Conservation (phyloP, 2,329 filamentous ascomycete genomes). For the Trichothecium sympodiale region DNA sequence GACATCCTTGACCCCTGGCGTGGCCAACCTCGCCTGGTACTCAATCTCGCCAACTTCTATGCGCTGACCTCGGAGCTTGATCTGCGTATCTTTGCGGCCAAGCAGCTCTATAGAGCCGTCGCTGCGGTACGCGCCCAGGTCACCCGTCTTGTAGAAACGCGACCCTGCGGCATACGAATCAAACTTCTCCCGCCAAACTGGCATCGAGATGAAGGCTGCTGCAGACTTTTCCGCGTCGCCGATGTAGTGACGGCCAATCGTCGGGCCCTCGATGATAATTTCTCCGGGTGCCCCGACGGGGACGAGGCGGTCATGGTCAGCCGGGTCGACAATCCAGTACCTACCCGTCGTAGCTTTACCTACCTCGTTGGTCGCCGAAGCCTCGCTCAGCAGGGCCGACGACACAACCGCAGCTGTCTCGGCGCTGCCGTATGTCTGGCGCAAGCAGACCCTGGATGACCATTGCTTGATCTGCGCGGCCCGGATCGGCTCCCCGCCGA, state of each 20-base stretch:
- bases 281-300: neutral
- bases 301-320: neutral
- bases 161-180: slow-evolving; percentile 26
- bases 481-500: slow-evolving; percentile 8
- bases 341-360: slow-evolving; percentile 4
- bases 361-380: slow-evolving; percentile 3
- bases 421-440: slow-evolving; percentile 30
- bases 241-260: slow-evolving; percentile 31
- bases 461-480: slow-evolving; percentile 6
- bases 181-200: neutral
- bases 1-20: slow-evolving; percentile 7
- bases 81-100: slow-evolving; percentile 39
- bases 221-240: slow-evolving; percentile 2
- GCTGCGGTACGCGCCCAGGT: slow-evolving; percentile 44
- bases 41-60: slow-evolving; percentile 56
- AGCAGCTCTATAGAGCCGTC: slow-evolving; percentile 20
- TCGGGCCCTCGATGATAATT: slow-evolving; percentile 7
- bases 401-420: slow-evolving; percentile 20
- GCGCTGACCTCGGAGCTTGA: slow-evolving; percentile 42
- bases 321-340: slow-evolving; percentile 7
- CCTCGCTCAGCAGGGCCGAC: neutral
- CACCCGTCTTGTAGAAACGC: slow-evolving; percentile 38
- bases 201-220: slow-evolving; percentile 11
- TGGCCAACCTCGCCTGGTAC: slow-evolving; percentile 15
- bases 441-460: slow-evolving; percentile 8